These are phyloP conservation scores for Plasmopara muralis DNA, from an alignment of 352 stramenopile genomes.

Conservation along the genomic window DNA sequence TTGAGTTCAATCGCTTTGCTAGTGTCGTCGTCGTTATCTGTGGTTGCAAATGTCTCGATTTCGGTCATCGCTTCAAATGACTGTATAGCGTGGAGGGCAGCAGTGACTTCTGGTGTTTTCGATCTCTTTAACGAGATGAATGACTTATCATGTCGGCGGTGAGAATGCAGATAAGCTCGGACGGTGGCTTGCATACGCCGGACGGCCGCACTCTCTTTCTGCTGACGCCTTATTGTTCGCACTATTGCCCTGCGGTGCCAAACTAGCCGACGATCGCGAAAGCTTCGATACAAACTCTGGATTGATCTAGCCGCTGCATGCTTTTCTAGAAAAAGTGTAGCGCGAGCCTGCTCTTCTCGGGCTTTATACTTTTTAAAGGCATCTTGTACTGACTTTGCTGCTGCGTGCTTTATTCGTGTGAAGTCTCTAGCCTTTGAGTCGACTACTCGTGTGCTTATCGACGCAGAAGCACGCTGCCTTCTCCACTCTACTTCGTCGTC, in stretches of 20 bases:
- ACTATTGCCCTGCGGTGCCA: conserved; percentile 53
- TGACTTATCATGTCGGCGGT: conserved; percentile 17
- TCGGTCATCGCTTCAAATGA: conserved; percentile 1
- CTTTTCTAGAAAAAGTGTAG: conserved; percentile 41
- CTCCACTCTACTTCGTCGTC: conserved; percentile 35
- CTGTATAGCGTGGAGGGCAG: conserved; percentile 1
- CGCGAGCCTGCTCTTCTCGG: conserved; percentile 43
- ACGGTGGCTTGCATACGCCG: conserved; percentile 63
- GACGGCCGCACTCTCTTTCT: conserved; percentile 46
- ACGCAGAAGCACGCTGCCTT: conserved; percentile 21
- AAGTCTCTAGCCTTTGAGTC: conserved; percentile 25
- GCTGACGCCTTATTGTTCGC: conserved; percentile 34
- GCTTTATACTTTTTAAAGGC: conserved; percentile 56
- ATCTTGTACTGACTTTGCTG: conserved; percentile 40
- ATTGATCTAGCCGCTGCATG: conserved; percentile 52
- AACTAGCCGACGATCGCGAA: conserved; percentile 36
- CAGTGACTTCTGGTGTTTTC: not conserved
- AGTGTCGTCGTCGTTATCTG: conserved; percentile 1
- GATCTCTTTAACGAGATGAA: too few species aligned
- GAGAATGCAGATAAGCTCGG: conserved; percentile 53
- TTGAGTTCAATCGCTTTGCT: conserved; percentile 1
- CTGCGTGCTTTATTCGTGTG: conserved; percentile 41
- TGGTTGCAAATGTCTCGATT: not conserved
- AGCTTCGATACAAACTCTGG: conserved; percentile 58
- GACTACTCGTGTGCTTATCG: conserved; percentile 7